phyloP scores from a whole-genome alignment of 2,329 filamentous ascomycete genomes.

The Huntiella moniliformis region DNA sequence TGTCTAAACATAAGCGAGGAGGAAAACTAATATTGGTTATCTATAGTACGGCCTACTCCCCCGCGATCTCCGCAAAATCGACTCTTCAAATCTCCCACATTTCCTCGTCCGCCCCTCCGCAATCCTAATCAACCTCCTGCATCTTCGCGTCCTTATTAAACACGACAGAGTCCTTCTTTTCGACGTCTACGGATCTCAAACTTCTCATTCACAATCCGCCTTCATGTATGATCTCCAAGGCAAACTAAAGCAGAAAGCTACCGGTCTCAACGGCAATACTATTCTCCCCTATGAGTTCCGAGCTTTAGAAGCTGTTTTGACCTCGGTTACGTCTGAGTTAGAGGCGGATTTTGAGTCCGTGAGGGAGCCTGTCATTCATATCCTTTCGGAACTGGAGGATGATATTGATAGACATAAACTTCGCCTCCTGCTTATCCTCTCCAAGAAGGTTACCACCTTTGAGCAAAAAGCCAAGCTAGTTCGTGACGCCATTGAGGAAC shows the following conservation, averaged over 20 bases:
- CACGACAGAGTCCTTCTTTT: slow-evolving; percentile 87
- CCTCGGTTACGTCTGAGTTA: slow-evolving; percentile 77
- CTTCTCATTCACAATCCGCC: slow-evolving; percentile 84
- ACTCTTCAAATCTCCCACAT: slow-evolving; percentile 85
- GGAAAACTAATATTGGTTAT: slow-evolving; percentile 13
- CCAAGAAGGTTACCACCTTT: slow-evolving; percentile 89
- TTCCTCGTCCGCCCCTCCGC: slow-evolving; percentile 85
- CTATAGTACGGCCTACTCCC: slow-evolving; percentile 72
- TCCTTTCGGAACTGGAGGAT: slow-evolving; percentile 79
- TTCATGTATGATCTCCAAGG: slow-evolving; percentile 97
- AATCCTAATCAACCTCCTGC: slow-evolving; percentile 89
- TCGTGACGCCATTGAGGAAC: slow-evolving; percentile 81
- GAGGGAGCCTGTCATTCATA: slow-evolving; percentile 73
- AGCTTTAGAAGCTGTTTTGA: slow-evolving; percentile 83
- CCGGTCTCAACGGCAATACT: slow-evolving; percentile 20
- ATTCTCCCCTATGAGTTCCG: slow-evolving; percentile 82
- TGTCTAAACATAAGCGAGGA: no score
- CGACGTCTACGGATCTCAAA: slow-evolving; percentile 85
- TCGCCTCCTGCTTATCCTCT: slow-evolving; percentile 75
- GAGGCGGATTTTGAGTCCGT: slow-evolving; percentile 92
- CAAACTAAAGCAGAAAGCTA: slow-evolving; percentile 63
- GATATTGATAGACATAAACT: slow-evolving; percentile 93
- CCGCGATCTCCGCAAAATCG: slow-evolving; percentile 91
- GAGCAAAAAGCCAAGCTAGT: slow-evolving; percentile 93
- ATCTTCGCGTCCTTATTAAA: slow-evolving; percentile 89